Conservation (phyloP, 371 early-diverging fungal species). For the Syncephalastrum sp. region DNA sequence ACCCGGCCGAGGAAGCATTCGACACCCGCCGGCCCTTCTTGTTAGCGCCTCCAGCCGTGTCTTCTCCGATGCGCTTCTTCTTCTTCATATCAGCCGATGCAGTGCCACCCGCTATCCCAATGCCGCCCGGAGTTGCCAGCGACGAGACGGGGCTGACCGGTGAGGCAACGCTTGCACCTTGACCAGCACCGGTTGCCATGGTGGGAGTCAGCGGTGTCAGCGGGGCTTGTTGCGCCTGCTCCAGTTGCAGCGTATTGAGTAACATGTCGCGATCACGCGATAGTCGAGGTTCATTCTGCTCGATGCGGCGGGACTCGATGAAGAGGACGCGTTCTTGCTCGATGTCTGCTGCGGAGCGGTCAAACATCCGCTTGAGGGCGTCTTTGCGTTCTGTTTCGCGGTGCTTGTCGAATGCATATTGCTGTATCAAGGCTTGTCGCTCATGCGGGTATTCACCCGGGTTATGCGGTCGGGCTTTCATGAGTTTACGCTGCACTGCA, state of each 20-base stretch:
- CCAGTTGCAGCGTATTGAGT: constrained; percentile 57
- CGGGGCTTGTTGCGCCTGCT: constrained; percentile 51
- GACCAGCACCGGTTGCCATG: not conserved
- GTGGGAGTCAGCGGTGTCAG: constrained; percentile 44
- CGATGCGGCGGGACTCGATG: constrained; percentile 75
- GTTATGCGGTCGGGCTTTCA: constrained; percentile 39
- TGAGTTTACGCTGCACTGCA: constrained; percentile 55
- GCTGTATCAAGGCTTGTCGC: constrained; percentile 34
- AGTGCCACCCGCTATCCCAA: constrained; percentile 43
- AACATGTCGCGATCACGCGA: constrained; percentile 74
- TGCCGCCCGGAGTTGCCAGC: constrained; percentile 32
- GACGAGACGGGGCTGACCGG: constrained; percentile 5
- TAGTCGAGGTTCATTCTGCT: constrained; percentile 72
- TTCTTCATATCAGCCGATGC: constrained; percentile 21
- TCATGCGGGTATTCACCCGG: constrained; percentile 33
- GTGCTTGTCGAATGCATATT: constrained; percentile 57
- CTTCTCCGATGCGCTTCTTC: constrained; percentile 28
- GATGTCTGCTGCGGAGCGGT: constrained; percentile 75
- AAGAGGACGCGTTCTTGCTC: constrained; percentile 83
- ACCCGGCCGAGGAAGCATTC: constrained; percentile 27
- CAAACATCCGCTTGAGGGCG: constrained; percentile 67
- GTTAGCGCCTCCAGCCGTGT: constrained; percentile 14
- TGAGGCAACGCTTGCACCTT: not conserved
- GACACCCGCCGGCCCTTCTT: constrained; percentile 42
- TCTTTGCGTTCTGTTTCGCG: constrained; percentile 80